phyloP scores from a whole-genome alignment of 2,329 filamentous ascomycete species.

The Pseudophaeomoniella oleicola region DNA sequence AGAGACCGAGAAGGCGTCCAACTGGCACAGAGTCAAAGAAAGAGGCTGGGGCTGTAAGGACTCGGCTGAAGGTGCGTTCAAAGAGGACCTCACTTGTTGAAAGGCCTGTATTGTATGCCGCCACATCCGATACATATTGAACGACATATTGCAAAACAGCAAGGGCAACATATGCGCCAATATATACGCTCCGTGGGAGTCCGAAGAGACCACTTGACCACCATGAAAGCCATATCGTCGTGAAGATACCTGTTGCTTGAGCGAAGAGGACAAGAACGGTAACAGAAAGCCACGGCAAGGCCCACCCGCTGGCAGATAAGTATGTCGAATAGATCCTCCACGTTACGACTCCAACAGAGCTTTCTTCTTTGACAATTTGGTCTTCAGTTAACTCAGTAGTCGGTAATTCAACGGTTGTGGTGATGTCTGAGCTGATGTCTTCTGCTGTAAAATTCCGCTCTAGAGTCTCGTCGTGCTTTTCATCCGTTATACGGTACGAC shows the following conservation, averaged over 20 bases:
- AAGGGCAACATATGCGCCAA: constrained; percentile 55
- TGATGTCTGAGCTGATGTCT: no score
- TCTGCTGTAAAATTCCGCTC: no score
- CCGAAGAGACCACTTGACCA: constrained; percentile 70
- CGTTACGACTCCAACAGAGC: no score
- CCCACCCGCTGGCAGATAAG: no score
- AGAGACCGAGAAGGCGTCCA: constrained; percentile 89
- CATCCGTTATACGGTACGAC: constrained; percentile 39
- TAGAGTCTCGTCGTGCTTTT: constrained; percentile 31
- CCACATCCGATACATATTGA: constrained; percentile 67
- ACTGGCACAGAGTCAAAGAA: constrained; percentile 97
- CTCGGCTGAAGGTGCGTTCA: constrained; percentile 60
- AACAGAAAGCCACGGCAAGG: no score
- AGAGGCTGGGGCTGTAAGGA: constrained; percentile 58
- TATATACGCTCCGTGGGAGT: constrained; percentile 50
- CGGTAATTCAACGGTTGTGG: no score
- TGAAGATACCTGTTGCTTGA: constrained; percentile 50
- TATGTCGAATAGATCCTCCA: no score
- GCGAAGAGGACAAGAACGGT: no score
- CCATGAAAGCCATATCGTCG: constrained; percentile 82
- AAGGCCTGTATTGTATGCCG: constrained; percentile 66
- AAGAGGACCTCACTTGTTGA: constrained; percentile 71
- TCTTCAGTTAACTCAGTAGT: no score
- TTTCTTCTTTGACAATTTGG: no score
- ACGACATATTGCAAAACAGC: constrained; percentile 56